Percentiles rank a stretch among this genome's conserved stretches.
Evolutionary conservation across 106 monocot genomes (phyloP).

Genomic region (Acorus gramineus): DNA sequence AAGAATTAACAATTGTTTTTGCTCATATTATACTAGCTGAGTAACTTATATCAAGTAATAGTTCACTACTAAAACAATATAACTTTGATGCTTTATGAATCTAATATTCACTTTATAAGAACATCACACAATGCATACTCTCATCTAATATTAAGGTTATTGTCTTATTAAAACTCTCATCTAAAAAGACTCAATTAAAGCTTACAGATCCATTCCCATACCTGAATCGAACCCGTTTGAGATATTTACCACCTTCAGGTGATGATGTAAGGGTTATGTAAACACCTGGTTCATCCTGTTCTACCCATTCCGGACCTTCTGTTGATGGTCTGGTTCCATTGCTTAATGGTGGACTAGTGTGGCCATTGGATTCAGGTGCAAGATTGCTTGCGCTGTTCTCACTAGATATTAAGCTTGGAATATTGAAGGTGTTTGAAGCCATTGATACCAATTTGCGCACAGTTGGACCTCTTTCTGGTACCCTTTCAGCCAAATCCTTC

Average conservation of each 20-base stretch:
- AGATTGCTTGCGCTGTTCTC: constrained; percentile 4
- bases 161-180: too few relatives aligned
- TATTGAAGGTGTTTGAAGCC: constrained; percentile 9
- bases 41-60: too few relatives aligned
- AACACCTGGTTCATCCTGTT: constrained; percentile 56
- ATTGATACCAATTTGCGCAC: background rate
- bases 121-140: too few relatives aligned
- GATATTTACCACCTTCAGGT: constrained; percentile 41
- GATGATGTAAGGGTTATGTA: constrained; percentile 39
- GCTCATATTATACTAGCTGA: too few relatives aligned
- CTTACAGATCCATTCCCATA: constrained; percentile 4
- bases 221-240: constrained; percentile 64
- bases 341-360: constrained; percentile 10
- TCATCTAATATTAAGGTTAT: too few relatives aligned
- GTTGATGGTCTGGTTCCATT: constrained; percentile 15
- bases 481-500: constrained; percentile 53
- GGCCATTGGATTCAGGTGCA: constrained; percentile 17
- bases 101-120: too few relatives aligned
- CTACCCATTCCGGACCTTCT: constrained; percentile 41
- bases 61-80: too few relatives aligned
- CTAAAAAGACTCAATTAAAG: background rate
- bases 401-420: constrained; percentile 2
- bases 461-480: constrained; percentile 15
- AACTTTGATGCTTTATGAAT: too few relatives aligned
- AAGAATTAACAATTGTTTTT: too few relatives aligned